A percentile compares a stretch with the other conserved stretches of the same genome.
These are phyloP conservation scores for Phoenix roebelenii DNA, from an alignment of 176 grass and related monocot species.

Conservation along the genomic window DNA sequence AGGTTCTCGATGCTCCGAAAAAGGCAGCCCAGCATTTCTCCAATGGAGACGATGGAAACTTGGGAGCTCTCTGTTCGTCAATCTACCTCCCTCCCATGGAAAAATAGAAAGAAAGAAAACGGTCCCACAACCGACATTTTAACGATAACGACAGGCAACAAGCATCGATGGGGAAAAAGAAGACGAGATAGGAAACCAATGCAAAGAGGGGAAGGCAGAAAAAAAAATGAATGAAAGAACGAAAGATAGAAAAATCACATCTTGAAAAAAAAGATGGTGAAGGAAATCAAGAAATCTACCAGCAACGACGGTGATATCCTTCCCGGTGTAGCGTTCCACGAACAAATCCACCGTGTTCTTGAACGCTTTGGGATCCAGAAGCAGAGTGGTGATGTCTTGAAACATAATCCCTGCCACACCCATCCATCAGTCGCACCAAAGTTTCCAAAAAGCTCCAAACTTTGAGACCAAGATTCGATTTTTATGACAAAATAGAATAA, in stretches of 20 bases:
- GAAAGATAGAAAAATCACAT: too few relatives aligned
- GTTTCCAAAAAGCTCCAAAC: not conserved
- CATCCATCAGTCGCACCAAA: not conserved
- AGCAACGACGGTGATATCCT: conserved; percentile 42
- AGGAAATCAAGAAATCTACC: conserved; percentile 17
- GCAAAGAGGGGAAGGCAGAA: too few relatives aligned
- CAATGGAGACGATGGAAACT: conserved; percentile 2
- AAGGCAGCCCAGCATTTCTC: not conserved
- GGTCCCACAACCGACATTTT: conserved; percentile 9
- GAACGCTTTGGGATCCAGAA: conserved; percentile 41
- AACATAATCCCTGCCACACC: conserved; percentile 50
- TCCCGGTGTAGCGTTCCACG: conserved; percentile 37
- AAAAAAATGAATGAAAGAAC: too few relatives aligned
- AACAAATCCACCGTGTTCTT: conserved; percentile 53
- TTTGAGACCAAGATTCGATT: not conserved
- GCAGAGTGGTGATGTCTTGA: conserved; percentile 55
- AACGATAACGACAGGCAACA: conserved; percentile 1
- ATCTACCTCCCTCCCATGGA: too few relatives aligned
- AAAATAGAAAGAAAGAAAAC: not conserved
- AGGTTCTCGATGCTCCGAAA: not conserved
- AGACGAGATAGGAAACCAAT: not conserved
- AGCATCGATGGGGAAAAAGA: not conserved
- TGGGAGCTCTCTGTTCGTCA: too few relatives aligned
- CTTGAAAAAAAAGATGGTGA: too few relatives aligned
- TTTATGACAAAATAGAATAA: not conserved